phyloP scores from a whole-genome alignment of 805 yeast species.

The Metschnikowia proteae region DNA sequence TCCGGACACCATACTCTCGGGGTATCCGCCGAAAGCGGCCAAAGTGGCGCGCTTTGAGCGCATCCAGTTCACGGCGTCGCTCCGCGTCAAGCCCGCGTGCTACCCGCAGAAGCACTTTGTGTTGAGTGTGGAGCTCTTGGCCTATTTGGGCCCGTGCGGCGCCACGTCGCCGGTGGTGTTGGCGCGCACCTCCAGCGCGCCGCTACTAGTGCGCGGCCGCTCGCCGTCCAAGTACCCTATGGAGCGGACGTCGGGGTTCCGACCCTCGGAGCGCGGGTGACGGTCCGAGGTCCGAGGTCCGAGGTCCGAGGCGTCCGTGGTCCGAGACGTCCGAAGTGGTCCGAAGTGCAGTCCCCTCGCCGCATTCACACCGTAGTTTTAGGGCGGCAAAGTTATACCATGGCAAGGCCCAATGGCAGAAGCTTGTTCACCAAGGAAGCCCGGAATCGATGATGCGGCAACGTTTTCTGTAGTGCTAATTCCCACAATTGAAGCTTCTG shows the following conservation, averaged over 20 bases:
- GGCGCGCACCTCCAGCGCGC: constrained; percentile 53
- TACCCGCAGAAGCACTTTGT: constrained; percentile 40
- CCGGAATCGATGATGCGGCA: too few species aligned
- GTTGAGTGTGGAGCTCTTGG: constrained; percentile 51
- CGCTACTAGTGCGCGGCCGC: constrained; percentile 58
- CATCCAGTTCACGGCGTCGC: constrained; percentile 54
- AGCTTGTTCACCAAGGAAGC: too few species aligned
- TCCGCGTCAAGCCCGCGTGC: constrained; percentile 40
- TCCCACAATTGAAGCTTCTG: too few species aligned
- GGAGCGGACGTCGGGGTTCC: constrained; percentile 12
- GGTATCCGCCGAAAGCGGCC: constrained; percentile 17
- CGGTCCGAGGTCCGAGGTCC: too few species aligned
- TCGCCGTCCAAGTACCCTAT: constrained; percentile 54
- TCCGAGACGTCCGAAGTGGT: too few species aligned
- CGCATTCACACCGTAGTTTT: too few species aligned
- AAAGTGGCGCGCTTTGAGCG: constrained; percentile 66
- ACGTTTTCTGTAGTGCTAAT: too few species aligned
- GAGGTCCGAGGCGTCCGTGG: too few species aligned
- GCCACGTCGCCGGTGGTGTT: constrained; percentile 25
- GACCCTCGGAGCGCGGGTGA: too few species aligned
- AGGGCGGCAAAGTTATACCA: too few species aligned
- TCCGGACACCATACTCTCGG: constrained; percentile 2
- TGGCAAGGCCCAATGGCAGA: too few species aligned
- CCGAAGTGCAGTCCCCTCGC: too few species aligned
- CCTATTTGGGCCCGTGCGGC: constrained; percentile 23